Evolutionary conservation across 306 rosid species (phyloP).

Genomic region (Fragaria iinumae): DNA sequence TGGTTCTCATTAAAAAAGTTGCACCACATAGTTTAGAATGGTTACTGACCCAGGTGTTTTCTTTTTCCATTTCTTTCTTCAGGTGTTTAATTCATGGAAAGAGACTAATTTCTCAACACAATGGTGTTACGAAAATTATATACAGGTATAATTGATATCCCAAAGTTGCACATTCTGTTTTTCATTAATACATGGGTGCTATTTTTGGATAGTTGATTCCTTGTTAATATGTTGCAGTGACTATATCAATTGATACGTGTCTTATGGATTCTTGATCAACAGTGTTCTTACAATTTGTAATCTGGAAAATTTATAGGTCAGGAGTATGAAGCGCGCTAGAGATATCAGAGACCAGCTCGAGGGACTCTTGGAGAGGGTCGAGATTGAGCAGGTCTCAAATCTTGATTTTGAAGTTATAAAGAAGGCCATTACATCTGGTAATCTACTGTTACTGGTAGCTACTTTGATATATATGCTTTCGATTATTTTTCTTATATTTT

Average conservation of each 20-base stretch:
- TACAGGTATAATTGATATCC: conserved; percentile 53
- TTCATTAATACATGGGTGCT: neutral
- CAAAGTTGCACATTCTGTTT: neutral
- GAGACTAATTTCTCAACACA: conserved; percentile 95
- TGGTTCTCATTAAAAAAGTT: neutral
- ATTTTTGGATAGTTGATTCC: neutral
- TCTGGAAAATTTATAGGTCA: conserved; percentile 48
- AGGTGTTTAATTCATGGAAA: conserved; percentile 96
- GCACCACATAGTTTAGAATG: conserved; percentile 10
- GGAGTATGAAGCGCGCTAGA: conserved; percentile 97
- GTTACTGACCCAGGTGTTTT: conserved; percentile 1
- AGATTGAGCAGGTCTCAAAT: conserved; percentile 72
- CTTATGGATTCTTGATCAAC: conserved; percentile 14
- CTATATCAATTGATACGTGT: neutral
- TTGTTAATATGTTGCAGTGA: neutral
- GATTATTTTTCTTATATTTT: neutral
- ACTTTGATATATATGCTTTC: neutral
- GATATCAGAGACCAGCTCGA: conserved; percentile 94
- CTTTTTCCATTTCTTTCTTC: neutral
- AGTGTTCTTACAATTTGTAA: conserved; percentile 13
- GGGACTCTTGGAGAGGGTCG: conserved; percentile 91
- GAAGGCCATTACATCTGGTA: conserved; percentile 91
- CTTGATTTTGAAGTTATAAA: conserved; percentile 69
- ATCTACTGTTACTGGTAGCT: neutral
- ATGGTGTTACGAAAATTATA: conserved; percentile 92